Evolutionary conservation across 352 stramenopile species (phyloP).

Genomic region (Thalassiosira oceanica): DNA sequence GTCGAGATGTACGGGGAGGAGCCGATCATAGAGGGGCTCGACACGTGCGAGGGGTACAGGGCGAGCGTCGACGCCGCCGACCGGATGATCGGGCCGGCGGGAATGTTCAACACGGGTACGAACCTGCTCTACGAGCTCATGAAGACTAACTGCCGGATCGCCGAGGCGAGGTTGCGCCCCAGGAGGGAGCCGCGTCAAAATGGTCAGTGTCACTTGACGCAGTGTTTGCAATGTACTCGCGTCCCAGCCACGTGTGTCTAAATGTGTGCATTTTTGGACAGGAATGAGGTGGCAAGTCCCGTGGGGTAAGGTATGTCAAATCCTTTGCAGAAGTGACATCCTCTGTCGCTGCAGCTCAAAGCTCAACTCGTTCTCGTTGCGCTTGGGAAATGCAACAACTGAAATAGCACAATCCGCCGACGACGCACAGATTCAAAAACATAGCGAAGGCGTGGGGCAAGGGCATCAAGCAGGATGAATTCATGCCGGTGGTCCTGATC

Average conservation of each 20-base stretch:
- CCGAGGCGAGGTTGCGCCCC: conserved; percentile 35
- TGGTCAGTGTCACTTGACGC: too few species aligned
- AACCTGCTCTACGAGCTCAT: conserved; percentile 73
- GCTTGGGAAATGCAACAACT: too few species aligned
- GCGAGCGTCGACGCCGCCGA: conserved; percentile 35
- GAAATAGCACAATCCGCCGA: conserved; percentile 51
- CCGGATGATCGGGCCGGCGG: conserved; percentile 56
- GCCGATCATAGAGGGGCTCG: conserved; percentile 67
- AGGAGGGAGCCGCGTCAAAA: conserved; percentile 40
- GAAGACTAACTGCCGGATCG: conserved; percentile 74
- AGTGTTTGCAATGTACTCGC: too few species aligned
- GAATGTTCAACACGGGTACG: conserved; percentile 78
- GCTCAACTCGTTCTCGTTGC: too few species aligned
- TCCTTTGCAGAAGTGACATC: too few species aligned
- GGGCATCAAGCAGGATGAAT: conserved; percentile 35
- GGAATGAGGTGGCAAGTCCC: conserved; percentile 74
- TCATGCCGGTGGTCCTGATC: conserved; percentile 50
- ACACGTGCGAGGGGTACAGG: conserved; percentile 66
- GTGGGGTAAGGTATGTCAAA: too few species aligned
- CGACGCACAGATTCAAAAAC: conserved; percentile 39
- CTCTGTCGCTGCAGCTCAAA: too few species aligned
- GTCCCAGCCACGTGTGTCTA: too few species aligned
- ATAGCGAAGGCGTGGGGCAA: conserved; percentile 34
- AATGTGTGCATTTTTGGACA: too few species aligned
- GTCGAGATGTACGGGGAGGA: conserved; percentile 56